These are phyloP conservation scores for Cornus suecica DNA, from an alignment of 148 eudicot genomes.

Conservation along the genomic window DNA sequence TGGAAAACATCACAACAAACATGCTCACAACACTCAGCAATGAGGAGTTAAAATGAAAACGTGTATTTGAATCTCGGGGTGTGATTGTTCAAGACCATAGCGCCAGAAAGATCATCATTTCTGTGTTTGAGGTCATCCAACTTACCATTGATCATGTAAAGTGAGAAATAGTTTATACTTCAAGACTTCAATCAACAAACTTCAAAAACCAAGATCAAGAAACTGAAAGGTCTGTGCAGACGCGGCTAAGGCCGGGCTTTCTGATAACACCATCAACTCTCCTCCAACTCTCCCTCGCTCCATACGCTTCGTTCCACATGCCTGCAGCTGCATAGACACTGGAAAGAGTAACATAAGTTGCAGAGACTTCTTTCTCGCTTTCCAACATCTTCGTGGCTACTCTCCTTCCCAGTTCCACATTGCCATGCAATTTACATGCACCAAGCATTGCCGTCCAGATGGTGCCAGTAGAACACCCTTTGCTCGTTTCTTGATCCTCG, in stretches of 20 bases:
- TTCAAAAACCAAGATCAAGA: not conserved
- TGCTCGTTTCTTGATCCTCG: slow-evolving; percentile 15
- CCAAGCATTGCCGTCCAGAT: slow-evolving; percentile 29
- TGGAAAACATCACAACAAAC: no score
- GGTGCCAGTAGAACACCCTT: slow-evolving; percentile 4
- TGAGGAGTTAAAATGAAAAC: not conserved
- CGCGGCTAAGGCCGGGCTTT: not conserved
- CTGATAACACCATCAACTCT: slow-evolving; percentile 13
- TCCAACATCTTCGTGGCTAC: slow-evolving; percentile 21
- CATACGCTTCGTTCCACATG: slow-evolving; percentile 30
- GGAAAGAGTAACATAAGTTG: slow-evolving; percentile 26
- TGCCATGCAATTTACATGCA: slow-evolving; percentile 32
- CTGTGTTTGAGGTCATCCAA: not conserved
- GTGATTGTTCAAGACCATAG: not conserved
- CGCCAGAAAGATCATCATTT: not conserved
- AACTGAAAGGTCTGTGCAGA: not conserved
- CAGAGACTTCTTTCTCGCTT: slow-evolving; percentile 10
- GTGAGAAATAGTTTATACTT: not conserved
- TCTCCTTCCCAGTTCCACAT: slow-evolving; percentile 27
- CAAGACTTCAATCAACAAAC: not conserved
- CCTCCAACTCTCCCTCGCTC: slow-evolving; percentile 25
- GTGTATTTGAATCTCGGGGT: not conserved
- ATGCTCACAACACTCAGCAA: no score
- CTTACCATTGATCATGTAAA: not conserved
- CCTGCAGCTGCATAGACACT: slow-evolving; percentile 37